Evolutionary conservation across 331 rosid genomes (phyloP).

Genomic region (Quercus lobata): DNA sequence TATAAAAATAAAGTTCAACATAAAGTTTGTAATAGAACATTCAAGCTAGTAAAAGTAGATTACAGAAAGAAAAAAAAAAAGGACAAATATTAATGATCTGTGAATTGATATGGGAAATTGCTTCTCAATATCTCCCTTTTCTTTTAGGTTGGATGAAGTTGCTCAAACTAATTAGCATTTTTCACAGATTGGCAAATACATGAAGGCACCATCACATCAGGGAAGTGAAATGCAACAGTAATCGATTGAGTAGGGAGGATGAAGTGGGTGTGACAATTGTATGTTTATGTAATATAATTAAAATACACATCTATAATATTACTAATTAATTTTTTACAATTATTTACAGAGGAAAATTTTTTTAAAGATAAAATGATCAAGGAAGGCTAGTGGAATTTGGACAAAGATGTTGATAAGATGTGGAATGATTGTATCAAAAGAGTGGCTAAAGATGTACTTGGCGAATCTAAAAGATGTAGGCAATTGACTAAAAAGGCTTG

Average conservation of each 20-base stretch:
- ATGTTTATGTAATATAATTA: too few relatives aligned
- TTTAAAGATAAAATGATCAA: too few relatives aligned
- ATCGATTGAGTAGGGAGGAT: not conserved
- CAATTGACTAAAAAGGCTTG: too few relatives aligned
- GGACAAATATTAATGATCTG: not conserved
- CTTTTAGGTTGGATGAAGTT: not conserved
- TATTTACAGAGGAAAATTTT: too few relatives aligned
- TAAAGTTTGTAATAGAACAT: not conserved
- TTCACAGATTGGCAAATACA: not conserved
- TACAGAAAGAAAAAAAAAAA: too few relatives aligned
- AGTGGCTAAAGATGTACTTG: too few relatives aligned
- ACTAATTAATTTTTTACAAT: too few relatives aligned
- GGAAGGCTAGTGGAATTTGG: too few relatives aligned
- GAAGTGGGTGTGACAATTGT: not conserved
- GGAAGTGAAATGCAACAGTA: not conserved
- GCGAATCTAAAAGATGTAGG: too few relatives aligned
- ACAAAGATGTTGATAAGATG: too few relatives aligned
- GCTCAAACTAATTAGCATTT: not conserved
- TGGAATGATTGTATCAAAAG: too few relatives aligned
- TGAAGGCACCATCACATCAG: not conserved
- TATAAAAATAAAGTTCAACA: not conserved
- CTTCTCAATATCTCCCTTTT: not conserved
- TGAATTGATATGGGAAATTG: not conserved
- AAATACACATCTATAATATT: too few relatives aligned
- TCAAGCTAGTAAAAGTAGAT: not conserved